These are phyloP conservation scores for Carex littledalei DNA, from an alignment of 176 grass and related monocot species.

Conservation along the genomic window DNA sequence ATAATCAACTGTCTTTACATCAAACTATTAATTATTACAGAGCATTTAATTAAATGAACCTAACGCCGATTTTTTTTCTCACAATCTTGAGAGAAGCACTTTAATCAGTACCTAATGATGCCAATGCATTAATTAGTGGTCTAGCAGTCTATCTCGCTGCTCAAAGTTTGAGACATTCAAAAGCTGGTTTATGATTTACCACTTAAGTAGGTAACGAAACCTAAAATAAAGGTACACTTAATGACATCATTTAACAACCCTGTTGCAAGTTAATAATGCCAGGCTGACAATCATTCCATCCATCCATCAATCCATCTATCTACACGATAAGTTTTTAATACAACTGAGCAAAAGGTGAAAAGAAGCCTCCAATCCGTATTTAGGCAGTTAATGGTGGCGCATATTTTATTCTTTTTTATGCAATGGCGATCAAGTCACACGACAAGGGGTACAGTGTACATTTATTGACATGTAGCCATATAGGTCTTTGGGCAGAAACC, in stretches of 20 bases:
- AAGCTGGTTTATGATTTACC: not conserved
- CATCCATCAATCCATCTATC: not conserved
- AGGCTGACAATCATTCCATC: constrained; percentile 10
- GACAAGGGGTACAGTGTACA: not conserved
- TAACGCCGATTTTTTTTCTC: not conserved
- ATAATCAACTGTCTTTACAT: not conserved
- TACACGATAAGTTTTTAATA: not conserved
- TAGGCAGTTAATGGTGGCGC: not conserved
- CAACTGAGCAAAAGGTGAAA: not conserved
- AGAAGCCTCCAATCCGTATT: constrained; percentile 3
- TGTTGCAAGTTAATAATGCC: not conserved
- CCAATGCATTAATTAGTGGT: not conserved
- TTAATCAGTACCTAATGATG: constrained; percentile 14
- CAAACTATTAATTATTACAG: not conserved
- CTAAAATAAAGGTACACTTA: not conserved
- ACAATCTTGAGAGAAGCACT: not conserved
- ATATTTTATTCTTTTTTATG: not conserved
- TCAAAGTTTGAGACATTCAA: not conserved
- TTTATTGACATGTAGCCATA: not conserved
- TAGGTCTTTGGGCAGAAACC: not conserved
- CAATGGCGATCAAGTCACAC: not conserved
- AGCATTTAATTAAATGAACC: not conserved
- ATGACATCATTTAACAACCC: not conserved
- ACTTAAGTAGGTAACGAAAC: not conserved
- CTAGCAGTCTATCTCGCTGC: not conserved